Conservation (phyloP, 371 early-diverging fungal species). For the Apophysomyces sp. region DNA sequence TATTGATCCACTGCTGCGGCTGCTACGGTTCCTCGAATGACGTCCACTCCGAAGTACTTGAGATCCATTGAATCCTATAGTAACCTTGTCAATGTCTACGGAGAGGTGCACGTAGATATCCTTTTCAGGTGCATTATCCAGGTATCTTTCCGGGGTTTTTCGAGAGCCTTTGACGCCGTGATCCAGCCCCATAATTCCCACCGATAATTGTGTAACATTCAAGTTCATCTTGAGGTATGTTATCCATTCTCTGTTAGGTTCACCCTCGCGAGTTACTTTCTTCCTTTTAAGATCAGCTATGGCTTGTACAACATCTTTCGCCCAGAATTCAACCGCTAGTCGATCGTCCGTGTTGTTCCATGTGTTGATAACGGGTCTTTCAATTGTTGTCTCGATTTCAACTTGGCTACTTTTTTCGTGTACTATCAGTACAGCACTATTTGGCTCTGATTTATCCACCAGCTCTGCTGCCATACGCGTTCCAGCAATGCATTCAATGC, state of each 20-base stretch:
- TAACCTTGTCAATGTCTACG: slow-evolving; percentile 11
- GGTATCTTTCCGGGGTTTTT: slow-evolving; percentile 22
- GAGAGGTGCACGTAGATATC: slow-evolving; percentile 14
- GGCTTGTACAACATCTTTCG: slow-evolving; percentile 3
- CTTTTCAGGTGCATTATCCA: slow-evolving; percentile 40
- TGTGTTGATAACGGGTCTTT: slow-evolving; percentile 17
- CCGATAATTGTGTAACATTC: neutral
- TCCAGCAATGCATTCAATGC: neutral
- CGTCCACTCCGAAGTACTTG: slow-evolving; percentile 8
- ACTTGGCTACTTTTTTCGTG: slow-evolving; percentile 20
- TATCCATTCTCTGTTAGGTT: neutral
- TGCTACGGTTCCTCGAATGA: neutral
- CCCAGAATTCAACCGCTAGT: slow-evolving; percentile 22
- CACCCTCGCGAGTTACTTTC: neutral
- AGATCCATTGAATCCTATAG: slow-evolving; percentile 25
- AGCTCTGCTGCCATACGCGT: slow-evolving; percentile 1
- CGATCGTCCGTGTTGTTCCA: slow-evolving; percentile 11
- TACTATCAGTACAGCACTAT: neutral
- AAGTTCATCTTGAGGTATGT: slow-evolving; percentile 7
- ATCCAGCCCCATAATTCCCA: slow-evolving; percentile 28
- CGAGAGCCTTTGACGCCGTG: slow-evolving; percentile 27
- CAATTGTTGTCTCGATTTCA: slow-evolving; percentile 13
- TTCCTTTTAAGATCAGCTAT: neutral
- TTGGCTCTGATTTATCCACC: neutral
- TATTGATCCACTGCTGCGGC: neutral